These are phyloP conservation scores for Clavispora vitiphila DNA, from an alignment of 805 yeast genomes.

Conservation along the genomic window DNA sequence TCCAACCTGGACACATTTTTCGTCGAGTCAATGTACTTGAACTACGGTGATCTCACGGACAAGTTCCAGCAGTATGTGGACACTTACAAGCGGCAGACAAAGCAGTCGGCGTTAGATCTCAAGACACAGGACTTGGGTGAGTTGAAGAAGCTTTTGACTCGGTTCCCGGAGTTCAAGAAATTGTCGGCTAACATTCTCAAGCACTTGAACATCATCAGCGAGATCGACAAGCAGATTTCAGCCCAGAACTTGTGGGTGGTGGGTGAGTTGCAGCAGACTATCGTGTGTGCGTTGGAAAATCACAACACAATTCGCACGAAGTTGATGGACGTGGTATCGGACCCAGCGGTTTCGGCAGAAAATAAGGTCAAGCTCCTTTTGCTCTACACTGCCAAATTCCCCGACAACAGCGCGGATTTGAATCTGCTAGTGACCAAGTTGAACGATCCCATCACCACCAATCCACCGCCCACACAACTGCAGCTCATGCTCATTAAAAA, in stretches of 20 bases:
- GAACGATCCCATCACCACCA: slow-evolving; percentile 24
- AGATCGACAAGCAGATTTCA: slow-evolving; percentile 71
- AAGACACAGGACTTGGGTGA: slow-evolving; percentile 69
- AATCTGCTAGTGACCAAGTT: slow-evolving; percentile 22
- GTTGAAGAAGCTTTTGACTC: slow-evolving; percentile 85
- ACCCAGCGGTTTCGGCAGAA: slow-evolving; percentile 39
- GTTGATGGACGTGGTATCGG: slow-evolving; percentile 49
- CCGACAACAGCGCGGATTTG: slow-evolving; percentile 28
- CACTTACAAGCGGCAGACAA: slow-evolving; percentile 74
- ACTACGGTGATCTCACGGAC: slow-evolving; percentile 93
- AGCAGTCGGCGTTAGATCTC: slow-evolving; percentile 53
- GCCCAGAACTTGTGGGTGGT: slow-evolving; percentile 68
- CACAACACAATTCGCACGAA: slow-evolving; percentile 42
- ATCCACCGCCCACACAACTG: slow-evolving; percentile 28
- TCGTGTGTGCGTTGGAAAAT: slow-evolving; percentile 51
- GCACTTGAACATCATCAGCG: slow-evolving; percentile 87
- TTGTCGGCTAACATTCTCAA: slow-evolving; percentile 84
- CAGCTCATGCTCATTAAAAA: slow-evolving; percentile 28
- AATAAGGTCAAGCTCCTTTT: slow-evolving; percentile 70
- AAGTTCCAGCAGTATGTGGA: slow-evolving; percentile 79
- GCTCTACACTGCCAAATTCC: slow-evolving; percentile 71
- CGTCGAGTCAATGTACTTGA: slow-evolving; percentile 74
- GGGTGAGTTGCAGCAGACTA: slow-evolving; percentile 84
- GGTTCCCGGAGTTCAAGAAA: slow-evolving; percentile 89
- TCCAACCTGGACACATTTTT: slow-evolving; percentile 69